Percentiles rank a stretch among this genome's conserved stretches.
Conservation (phyloP, 2,329 filamentous ascomycete genomes). For the Ceratocystis cubensis region DNA sequence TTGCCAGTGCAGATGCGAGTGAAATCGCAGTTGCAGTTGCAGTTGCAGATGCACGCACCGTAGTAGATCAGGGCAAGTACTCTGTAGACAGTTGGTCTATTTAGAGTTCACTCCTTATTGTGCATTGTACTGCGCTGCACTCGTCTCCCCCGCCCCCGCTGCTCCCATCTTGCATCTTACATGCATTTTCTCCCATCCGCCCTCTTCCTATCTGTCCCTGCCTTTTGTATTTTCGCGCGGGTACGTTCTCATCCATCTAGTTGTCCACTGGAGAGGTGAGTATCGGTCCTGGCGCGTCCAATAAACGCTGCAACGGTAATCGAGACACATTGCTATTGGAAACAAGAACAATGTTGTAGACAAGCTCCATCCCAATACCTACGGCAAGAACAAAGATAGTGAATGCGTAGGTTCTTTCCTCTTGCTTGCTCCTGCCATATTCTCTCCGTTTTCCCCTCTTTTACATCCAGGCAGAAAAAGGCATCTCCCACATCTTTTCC, state of each 20-base stretch:
- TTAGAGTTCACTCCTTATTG: conserved; percentile 3
- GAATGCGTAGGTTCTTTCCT: not conserved
- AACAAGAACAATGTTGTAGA: not conserved
- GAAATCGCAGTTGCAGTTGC: not conserved
- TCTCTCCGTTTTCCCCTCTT: not conserved
- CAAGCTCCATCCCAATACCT: not conserved
- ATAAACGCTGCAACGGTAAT: too few species aligned
- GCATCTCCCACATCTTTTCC: not conserved
- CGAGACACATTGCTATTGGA: not conserved
- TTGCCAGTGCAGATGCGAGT: not conserved
- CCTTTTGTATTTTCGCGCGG: not conserved
- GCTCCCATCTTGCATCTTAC: not conserved
- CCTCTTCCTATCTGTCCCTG: not conserved
- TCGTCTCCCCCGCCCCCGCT: not conserved
- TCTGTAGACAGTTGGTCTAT: conserved; percentile 6
- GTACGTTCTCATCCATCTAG: not conserved
- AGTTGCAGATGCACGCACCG: not conserved
- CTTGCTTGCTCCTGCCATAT: not conserved
- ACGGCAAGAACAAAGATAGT: not conserved
- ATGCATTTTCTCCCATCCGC: not conserved
- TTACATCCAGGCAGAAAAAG: not conserved
- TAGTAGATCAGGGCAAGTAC: conserved; percentile 8
- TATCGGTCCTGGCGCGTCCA: too few species aligned
- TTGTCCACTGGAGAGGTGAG: too few species aligned
- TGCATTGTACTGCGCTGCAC: not conserved